Base-by-base conservation (phyloP, 495 filamentous ascomycete species). In the Penicillium coffeae region DNA sequence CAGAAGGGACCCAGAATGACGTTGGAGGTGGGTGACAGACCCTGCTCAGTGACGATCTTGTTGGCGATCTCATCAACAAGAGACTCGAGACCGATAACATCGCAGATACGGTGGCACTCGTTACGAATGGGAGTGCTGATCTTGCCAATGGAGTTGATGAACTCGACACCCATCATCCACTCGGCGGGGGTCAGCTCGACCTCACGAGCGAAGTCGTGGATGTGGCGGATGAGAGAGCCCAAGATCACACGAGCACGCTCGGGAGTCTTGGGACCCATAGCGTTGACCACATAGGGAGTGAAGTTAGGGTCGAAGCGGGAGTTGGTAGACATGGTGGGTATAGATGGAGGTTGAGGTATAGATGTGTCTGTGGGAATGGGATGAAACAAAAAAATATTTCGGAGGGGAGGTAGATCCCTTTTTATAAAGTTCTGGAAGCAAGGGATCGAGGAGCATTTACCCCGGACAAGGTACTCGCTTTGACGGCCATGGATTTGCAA, bases 1-100 rank as follows among this genome's bases (percentile, higher is more conserved):
- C 86, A 92, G 81, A 92, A 92, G 64, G 88, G 88, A 30, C 88
- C 88, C 30, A 93, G 83, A 62, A 93, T 93, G 42, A 87, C 82
- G 54, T 85, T 86, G 27, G 87, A 89, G 46, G 88, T 93, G 39
- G 88, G 86, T 58, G 82, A 78, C 47, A 81, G 57, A 45, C 82
- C 81, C 45, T 79, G 72, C 56, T 89, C 86, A 48, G 83, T 79
- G 64, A 86, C 69, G 63, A 86, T 78, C 66, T 88, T 88, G 79
- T 89, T 85, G 61, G 87, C 85, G 63, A 92, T 90, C 63, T 90
- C 87, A 55, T 90, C 87, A 50, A 92, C 86, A 45, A 92, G 79
- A 16, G 87, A 88, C 70, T 92, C 88, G 14, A 94, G 80, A 45
- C 89, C 88, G 48, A 90, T 78, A 22, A 94, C 79, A 59, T 90